Evolutionary conservation across 1,284 basidiomycete species (phyloP), one percentile per base, ranked within the genome.

Genomic region (Sanghuangporus weigelae): DNA sequence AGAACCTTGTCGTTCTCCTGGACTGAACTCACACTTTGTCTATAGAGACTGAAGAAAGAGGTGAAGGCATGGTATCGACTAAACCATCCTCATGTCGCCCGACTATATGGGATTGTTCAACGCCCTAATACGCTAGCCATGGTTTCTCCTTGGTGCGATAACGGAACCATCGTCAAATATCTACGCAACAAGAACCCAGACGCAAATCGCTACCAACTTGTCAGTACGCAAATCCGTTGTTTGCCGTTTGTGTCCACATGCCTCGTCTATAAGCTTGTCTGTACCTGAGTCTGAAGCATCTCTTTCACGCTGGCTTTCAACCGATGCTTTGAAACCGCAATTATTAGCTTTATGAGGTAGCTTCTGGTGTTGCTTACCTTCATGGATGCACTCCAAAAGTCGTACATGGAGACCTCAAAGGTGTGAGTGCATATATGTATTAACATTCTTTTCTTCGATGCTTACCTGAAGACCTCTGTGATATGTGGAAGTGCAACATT

Each of bases 141-240:
- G 83, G 83, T 85, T 0, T 85, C 83, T 2, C 79, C 79, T 7
- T 85, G 84, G 82, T 84, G 81, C 67, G 77, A 79, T 55, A 84
- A 85, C 60, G 84, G 84, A 19, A 83, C 79, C 5, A 73, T 85
- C 59, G 76, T 73, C 60, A 71, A 77, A 38, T 84, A 83, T 68
- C 69, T 85, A 57, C 75, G 74, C 63, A 71, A 74, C 7, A 60
- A 63, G 26, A 76, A 80, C 62, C 72, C 76, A 0, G 69, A 68
- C 3, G 76, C 69, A 8, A 75, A 84, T 63, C 74, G 80, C 57
- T 67, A 83, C 51, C 74, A 72, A 49, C 68, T 84, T 70, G 83
- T 84, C 61, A 66, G 78, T 73, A 31, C 26, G 26, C 19, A 19
- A 2, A 19, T 21, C 16, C 42, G 39, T 31, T 53, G 21, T 51